phyloP scores from a whole-genome alignment of 805 yeast species.

The Zygoascus biomembranicola region DNA sequence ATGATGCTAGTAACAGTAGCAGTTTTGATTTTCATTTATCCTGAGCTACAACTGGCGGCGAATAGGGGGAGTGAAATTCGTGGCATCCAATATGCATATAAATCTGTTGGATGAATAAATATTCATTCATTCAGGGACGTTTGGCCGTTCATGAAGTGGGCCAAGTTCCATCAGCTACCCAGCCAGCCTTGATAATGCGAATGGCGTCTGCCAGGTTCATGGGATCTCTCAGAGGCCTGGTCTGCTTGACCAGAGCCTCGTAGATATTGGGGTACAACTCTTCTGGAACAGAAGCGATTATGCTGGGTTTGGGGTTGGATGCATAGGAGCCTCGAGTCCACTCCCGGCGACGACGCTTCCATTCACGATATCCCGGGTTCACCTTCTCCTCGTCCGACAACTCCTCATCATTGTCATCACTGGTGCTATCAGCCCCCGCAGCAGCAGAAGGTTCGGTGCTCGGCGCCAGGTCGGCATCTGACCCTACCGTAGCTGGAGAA shows the following conservation, averaged over 20 bases:
- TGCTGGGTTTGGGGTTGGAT: conserved; percentile 17
- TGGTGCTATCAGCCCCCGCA: conserved; percentile 10
- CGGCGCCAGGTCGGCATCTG: background rate
- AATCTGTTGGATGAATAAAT: no score
- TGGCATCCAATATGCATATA: no score
- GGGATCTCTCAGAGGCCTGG: conserved; percentile 56
- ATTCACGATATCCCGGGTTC: conserved; percentile 48
- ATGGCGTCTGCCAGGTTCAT: conserved; percentile 68
- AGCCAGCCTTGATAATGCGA: conserved; percentile 69
- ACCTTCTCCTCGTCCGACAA: conserved; percentile 33
- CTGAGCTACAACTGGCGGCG: no score
- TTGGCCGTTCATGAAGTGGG: conserved; percentile 8
- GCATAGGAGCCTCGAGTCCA: conserved; percentile 42
- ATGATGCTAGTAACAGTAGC: no score
- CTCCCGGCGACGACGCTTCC: conserved; percentile 59
- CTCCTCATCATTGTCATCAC: conserved; percentile 14
- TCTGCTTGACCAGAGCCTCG: conserved; percentile 59
- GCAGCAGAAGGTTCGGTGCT: background rate
- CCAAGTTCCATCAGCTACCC: conserved; percentile 77
- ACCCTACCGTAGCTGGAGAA: background rate
- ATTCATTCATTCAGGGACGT: no score
- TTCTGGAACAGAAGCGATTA: conserved; percentile 23
- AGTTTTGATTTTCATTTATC: no score
- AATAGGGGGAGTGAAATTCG: no score
- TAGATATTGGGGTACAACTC: conserved; percentile 42